Conservation (phyloP, 1,284 basidiomycete species). For the Neonothopanus nambi region DNA sequence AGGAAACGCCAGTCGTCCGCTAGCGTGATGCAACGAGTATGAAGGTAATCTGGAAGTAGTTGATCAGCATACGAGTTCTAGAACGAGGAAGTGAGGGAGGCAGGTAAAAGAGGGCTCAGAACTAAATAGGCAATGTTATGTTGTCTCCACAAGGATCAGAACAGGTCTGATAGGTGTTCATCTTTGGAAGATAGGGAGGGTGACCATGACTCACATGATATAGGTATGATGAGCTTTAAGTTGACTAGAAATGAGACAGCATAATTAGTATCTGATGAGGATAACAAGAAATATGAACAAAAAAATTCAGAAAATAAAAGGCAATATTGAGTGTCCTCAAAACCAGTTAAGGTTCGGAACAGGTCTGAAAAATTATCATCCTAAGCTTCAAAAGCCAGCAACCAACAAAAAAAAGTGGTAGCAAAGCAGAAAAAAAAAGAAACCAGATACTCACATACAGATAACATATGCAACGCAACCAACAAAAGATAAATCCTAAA, state of each 20-base stretch:
- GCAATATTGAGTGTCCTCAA: slow-evolving; percentile 39
- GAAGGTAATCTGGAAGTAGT: background rate
- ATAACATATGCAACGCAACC: slow-evolving; percentile 24
- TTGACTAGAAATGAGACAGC: background rate
- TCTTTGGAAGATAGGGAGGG: slow-evolving; percentile 18
- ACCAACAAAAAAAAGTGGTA: slow-evolving; percentile 9
- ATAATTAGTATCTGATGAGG: background rate
- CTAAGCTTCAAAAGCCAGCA: slow-evolving; percentile 20
- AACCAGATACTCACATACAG: slow-evolving; percentile 25
- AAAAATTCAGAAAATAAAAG: slow-evolving; percentile 26
- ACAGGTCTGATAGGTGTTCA: slow-evolving; percentile 43
- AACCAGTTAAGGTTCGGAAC: slow-evolving; percentile 40
- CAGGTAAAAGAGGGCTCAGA: background rate
- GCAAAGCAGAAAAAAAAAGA: slow-evolving; percentile 2
- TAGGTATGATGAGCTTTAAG: background rate
- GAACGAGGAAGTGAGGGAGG: background rate
- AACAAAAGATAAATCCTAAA: slow-evolving; percentile 12
- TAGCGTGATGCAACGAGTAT: background rate
- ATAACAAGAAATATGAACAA: slow-evolving; percentile 3
- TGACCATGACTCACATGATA: slow-evolving; percentile 7
- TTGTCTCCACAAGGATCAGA: slow-evolving; percentile 36
- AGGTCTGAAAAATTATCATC: slow-evolving; percentile 57
- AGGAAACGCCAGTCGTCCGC: background rate
- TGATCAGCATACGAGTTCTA: background rate
- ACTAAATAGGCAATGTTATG: slow-evolving; percentile 46